Percentiles rank a stretch among this genome's conserved stretches.
These are phyloP conservation scores for Thymus quinquecostatus DNA, from an alignment of 257 asterid genomes.

Conservation along the genomic window DNA sequence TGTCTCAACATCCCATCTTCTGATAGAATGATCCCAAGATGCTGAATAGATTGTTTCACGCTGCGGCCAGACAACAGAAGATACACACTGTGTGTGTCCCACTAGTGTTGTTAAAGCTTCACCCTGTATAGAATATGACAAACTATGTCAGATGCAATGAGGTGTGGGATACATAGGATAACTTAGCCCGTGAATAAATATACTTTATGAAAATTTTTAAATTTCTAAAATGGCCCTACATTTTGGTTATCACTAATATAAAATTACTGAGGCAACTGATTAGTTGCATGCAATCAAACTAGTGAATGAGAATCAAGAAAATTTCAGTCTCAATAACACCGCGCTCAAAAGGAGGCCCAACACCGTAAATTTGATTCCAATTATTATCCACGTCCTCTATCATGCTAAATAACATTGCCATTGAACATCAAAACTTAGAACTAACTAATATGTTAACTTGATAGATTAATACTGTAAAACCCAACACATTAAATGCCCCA, in stretches of 20 bases:
- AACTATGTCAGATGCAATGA: conserved; percentile 27
- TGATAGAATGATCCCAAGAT: conserved; percentile 95
- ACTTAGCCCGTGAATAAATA: conserved; percentile 18
- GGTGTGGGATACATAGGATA: conserved; percentile 13
- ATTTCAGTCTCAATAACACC: not conserved
- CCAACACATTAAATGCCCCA: conserved; percentile 1
- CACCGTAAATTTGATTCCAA: not conserved
- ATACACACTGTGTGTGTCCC: conserved; percentile 92
- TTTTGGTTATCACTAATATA: conserved; percentile 2
- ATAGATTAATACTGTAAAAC: not conserved
- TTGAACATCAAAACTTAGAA: not conserved
- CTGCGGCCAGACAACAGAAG: conserved; percentile 86
- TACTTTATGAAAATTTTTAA: not conserved
- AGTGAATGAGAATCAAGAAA: not conserved
- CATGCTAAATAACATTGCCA: conserved; percentile 7
- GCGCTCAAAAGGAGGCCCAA: not conserved
- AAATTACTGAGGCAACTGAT: not conserved
- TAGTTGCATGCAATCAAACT: not conserved
- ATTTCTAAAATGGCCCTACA: conserved; percentile 1
- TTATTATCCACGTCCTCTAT: not conserved
- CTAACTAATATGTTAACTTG: not conserved
- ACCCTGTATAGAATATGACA: conserved; percentile 52
- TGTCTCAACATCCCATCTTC: conserved; percentile 94
- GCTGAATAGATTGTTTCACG: conserved; percentile 73
- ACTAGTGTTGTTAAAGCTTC: conserved; percentile 76